Base-by-base conservation (phyloP, 495 filamentous ascomycete genomes). In the Glonium stellatum region DNA sequence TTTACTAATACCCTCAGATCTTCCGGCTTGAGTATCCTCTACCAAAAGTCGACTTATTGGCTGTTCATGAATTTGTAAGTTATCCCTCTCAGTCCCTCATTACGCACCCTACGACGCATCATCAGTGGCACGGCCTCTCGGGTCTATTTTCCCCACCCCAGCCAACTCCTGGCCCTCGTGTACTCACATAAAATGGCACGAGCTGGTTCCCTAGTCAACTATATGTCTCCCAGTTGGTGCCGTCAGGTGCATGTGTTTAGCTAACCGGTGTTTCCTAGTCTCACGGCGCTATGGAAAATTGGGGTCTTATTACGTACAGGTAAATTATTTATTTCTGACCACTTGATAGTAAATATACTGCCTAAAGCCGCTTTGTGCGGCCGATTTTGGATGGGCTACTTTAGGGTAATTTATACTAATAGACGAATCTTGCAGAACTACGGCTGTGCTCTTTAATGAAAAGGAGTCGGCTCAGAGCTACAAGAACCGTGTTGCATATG, bases 11-110 rank as follows among this genome's bases (percentile, higher is more conserved):
- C 9, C 47, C 23, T 5, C 63, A 80, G 75, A 85, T 87, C 67
- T 98, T 98, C 68, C 86, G 85, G 56, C 88, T 96, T 60, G 92
- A 97, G 66, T 98, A 96, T 70, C 93, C 93, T 8, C 80, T 98
- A 13, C 93, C 93, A 54, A 97, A 98, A 77, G 87, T 89, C 34
- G 93, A 98, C 72, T 80, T 98, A 35, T 80, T 98, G 13, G 93
- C 93, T 57, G 92, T 98, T 51, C 93, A 97, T 76, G 93, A 97
- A 78, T 97, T 97, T 79, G 87, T 87, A 73, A 77, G 80, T 78
- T 15, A 15, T 9, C 9, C 51, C 3, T 23, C 18, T 51, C 13
- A 23, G 19, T 27, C 25, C 31, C 23, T 27, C 21, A 6, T 51
- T 51, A 15, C 25, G n/a, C 25, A 15, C 31, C 25, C 48, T 8